Conservation (phyloP, 371 early-diverging fungal genomes). For the Paraphysoderma sedebokerense region DNA sequence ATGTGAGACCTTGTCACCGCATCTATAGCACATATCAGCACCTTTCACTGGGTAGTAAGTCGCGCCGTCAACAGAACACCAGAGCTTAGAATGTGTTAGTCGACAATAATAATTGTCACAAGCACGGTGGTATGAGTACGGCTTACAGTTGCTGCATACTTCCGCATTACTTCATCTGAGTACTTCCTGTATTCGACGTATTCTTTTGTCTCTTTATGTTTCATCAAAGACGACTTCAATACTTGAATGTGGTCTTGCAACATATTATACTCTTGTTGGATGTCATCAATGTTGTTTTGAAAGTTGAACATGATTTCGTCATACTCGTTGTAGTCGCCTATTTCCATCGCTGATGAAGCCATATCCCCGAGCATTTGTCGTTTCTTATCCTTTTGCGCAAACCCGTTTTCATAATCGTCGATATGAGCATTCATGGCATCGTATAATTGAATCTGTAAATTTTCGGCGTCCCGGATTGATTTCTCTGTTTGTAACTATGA, state of each 20-base stretch:
- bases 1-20: no score
- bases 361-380: background rate
- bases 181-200: background rate
- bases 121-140: no score
- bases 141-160: background rate
- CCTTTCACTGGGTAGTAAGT: no score
- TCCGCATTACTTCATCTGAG: background rate
- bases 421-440: background rate
- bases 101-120: no score
- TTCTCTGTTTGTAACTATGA: no score
- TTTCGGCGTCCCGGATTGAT: background rate
- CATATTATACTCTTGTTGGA: background rate
- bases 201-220: background rate
- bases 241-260: background rate
- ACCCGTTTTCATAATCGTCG: background rate
- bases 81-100: no score
- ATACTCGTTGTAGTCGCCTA: no score
- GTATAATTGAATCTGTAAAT: conserved; percentile 1
- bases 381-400: background rate
- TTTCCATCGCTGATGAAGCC: no score
- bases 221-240: background rate
- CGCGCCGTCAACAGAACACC: no score
- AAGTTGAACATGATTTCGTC: background rate
- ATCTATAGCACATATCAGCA: no score
- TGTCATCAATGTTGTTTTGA: background rate